Evolutionary conservation across 164 flowering plant species (phyloP), one percentile per base, ranked within the genome.

Genomic region (Annona squamosa): DNA sequence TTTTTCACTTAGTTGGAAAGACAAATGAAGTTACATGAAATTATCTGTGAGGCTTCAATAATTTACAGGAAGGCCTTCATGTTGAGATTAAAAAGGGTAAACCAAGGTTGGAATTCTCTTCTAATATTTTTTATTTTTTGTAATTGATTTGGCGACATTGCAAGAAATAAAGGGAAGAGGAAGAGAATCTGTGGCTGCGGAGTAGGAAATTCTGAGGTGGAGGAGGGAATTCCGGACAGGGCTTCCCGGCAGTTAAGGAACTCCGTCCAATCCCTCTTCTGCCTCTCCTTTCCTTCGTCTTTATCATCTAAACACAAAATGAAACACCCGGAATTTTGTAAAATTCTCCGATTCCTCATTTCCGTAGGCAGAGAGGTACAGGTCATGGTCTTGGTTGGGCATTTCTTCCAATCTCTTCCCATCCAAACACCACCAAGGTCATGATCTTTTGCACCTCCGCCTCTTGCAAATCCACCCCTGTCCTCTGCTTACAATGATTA

Each of bases 371-470:
- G 46, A 68, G 45, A 42, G 48, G 4, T 4, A 45, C 19, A 68
- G 45, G 3, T 68, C 70, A 46, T 68, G 70, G 46, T 68, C 70
- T 46, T 17, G 70, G 56, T 68, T 68, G 45, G 70, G 17, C 17
- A 45, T 19, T n/a, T 9, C 5, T 6, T 46, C 45, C 10, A 41
- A 26, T 41, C 66, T 63, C 66, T 63, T 41, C 44, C 42, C 43
- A 42, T 17, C 43, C 12, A 43, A 66, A 37, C 48, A 46, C 59
- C 46, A 68, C 42, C 70, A 68, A 68, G 70, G 18, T 68, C 70
- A 68, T 46, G 70, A 68, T 68, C 70, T 68, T 46, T 68, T 46
- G 68, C 68, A 66, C 17, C 68, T 42, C 44, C 68, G 12, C 7
- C 44, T 10, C 44, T 9, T 26, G 37, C 37, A 26, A 26, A 26